Conservation (phyloP, 805 yeast species). For the Schwanniomyces vanrijiae region DNA sequence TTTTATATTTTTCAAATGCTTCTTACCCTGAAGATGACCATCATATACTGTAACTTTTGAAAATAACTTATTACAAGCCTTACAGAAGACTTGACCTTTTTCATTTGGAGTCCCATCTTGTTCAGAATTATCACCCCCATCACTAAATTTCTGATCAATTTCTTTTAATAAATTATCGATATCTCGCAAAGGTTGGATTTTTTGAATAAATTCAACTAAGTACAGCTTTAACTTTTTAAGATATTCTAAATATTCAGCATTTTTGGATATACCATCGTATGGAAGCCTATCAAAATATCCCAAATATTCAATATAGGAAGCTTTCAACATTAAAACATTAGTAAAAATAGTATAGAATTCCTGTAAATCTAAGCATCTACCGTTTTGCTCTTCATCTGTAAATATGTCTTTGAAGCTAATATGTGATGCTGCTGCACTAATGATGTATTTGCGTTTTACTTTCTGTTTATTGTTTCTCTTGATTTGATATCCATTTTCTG, state of each 20-base stretch:
- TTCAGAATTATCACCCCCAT: neutral
- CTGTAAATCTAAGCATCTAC: conserved; percentile 61
- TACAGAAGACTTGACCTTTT: conserved; percentile 51
- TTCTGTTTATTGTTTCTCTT: conserved; percentile 16
- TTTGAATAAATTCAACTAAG: conserved; percentile 45
- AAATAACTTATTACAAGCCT: conserved; percentile 62
- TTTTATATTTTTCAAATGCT: conserved; percentile 57
- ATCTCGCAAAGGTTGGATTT: conserved; percentile 49
- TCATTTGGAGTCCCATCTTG: conserved; percentile 14
- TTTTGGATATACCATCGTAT: conserved; percentile 16
- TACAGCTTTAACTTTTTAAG: conserved; percentile 49
- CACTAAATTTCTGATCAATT: conserved; percentile 6
- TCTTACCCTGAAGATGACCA: conserved; percentile 72
- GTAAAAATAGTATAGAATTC: conserved; percentile 54
- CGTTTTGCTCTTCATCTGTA: conserved; percentile 60
- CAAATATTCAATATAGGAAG: conserved; percentile 53
- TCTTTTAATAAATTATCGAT: conserved; percentile 23
- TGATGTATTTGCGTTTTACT: conserved; percentile 35
- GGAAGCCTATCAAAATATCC: conserved; percentile 42
- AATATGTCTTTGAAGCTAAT: conserved; percentile 52
- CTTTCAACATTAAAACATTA: conserved; percentile 31
- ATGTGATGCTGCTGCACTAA: conserved; percentile 52
- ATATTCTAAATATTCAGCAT: conserved; percentile 43
- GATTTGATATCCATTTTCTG: conserved; percentile 11
- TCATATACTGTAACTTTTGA: conserved; percentile 63